Evolutionary conservation across 208 protist genomes (phyloP).

Genomic region (Trypanosoma cruzi): DNA sequence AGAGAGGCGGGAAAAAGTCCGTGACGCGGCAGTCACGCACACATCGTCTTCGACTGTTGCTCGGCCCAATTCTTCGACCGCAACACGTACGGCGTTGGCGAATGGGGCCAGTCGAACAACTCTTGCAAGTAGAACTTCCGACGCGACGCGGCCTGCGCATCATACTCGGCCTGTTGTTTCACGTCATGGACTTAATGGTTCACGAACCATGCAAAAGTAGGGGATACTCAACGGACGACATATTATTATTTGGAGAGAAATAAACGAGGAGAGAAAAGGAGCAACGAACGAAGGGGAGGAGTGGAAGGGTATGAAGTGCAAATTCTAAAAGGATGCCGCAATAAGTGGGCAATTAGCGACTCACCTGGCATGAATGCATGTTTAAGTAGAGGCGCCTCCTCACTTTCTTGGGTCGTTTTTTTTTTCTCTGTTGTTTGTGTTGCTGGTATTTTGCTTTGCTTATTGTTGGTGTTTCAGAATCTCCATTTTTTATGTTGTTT

Average conservation of each 20-base stretch:
- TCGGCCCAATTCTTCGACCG: conserved; percentile 11
- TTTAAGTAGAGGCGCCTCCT: not conserved
- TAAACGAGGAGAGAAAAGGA: not conserved
- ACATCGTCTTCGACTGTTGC: conserved; percentile 19
- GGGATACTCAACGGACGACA: not conserved
- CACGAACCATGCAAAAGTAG: conserved; percentile 14
- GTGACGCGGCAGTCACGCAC: not conserved
- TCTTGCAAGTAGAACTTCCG: conserved; percentile 10
- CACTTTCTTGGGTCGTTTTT: not conserved
- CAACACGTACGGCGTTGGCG: conserved; percentile 1
- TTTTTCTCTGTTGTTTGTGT: not conserved
- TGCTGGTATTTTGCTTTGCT: not conserved
- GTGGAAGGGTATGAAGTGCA: too few relatives aligned
- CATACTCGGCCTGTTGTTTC: conserved; percentile 13
- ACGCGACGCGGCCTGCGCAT: conserved; percentile 1
- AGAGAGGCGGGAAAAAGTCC: conserved; percentile 13
- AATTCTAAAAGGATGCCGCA: not conserved
- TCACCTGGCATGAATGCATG: not conserved
- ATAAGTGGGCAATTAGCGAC: not conserved
- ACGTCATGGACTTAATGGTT: conserved; percentile 12
- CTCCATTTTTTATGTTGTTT: conserved; percentile 8
- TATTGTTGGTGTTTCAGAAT: conserved; percentile 1
- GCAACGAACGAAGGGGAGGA: not conserved
- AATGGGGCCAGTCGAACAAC: conserved; percentile 19
- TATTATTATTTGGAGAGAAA: not conserved